A percentile compares a stretch with the other conserved stretches of the same genome.
These are phyloP conservation scores for Coccomyxa sp. DNA, from an alignment of 139 green algal genomes.

Conservation along the genomic window DNA sequence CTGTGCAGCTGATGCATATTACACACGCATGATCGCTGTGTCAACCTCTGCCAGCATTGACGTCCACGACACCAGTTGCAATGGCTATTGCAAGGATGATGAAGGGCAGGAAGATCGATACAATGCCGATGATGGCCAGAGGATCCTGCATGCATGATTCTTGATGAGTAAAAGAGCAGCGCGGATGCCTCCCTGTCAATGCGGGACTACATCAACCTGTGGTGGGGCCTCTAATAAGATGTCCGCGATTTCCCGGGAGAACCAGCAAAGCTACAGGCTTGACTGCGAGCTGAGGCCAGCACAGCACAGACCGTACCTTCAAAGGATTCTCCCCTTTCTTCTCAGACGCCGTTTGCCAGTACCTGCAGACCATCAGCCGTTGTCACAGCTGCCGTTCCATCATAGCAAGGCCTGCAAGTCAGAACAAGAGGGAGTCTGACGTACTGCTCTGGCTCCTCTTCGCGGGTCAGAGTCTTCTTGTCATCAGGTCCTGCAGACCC, in stretches of 20 bases:
- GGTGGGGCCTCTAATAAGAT: background rate
- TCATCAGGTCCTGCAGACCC: background rate
- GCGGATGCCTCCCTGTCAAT: no score
- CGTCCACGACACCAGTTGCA: conserved; percentile 33
- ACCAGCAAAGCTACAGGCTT: background rate
- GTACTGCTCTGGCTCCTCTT: conserved; percentile 51
- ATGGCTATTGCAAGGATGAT: conserved; percentile 43
- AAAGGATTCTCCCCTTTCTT: conserved; percentile 29
- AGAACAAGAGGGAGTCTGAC: background rate
- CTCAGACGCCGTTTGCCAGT: conserved; percentile 32
- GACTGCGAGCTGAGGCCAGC: no score
- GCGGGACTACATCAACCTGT: background rate
- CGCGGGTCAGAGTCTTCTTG: conserved; percentile 19
- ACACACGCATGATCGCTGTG: background rate
- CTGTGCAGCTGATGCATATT: no score
- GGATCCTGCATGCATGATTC: conserved; percentile 27
- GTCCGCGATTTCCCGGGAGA: no score
- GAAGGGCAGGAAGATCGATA: conserved; percentile 47
- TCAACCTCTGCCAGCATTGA: conserved; percentile 4
- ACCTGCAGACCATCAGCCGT: conserved; percentile 16
- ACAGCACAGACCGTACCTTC: conserved; percentile 14
- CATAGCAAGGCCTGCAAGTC: no score
- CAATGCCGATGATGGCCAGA: conserved; percentile 39
- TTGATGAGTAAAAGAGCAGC: no score
- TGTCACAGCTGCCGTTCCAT: no score